Base-by-base conservation (phyloP, 768 basidiomycete genomes). In the Stropharia rugosoannulata region DNA sequence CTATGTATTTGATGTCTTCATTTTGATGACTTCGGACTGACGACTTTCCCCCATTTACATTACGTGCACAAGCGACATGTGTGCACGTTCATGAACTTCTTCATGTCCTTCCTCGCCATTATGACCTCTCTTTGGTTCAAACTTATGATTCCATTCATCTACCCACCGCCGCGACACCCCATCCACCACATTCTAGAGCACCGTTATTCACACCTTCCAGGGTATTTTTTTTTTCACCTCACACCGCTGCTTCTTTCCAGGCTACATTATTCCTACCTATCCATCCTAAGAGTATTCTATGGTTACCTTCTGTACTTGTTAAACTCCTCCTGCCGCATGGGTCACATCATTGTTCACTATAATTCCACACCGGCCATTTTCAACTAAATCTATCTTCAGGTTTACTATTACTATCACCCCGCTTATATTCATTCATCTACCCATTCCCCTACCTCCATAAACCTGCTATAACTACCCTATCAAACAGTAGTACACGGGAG, bases 181-280 rank as follows among this genome's bases (percentile, higher is more conserved):
- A 22, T 52, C 25, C 51, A 16, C 27, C 42, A 32, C 27, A 52
- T 16, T 52, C 42, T 19, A 36, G 37, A 36, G 44, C 38, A 51
- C 50, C 51, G 41, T 19, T 52, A 52, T 44, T 43, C 40, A 42
- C 22, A 29, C 29, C 40, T 42, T 42, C 40, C 16, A 15, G 39
- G 18, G 22, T 32, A 29, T 41, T 42, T 27, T 41, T 42, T 27
- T 15, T 41, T 39, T 32, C n/a, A 32, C 29, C 29, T 32, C 29
- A 10, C 29, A 10, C 29, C 29, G 29, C 41, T 52, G 35, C 37
- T 52, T 19, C 48, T 9, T 38, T 15, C 27, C 12, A n/a, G 41
- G 51, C n/a, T 52, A 52, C 51, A 52, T 52, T 44, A 52, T 52
- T 52, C 22, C 51, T 52, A 52, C 51, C 51, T 52, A 52, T 52